Percentiles rank a stretch among this genome's conserved stretches.
phyloP scores from a whole-genome alignment of 495 filamentous ascomycete genomes.

The Neurospora discreta region DNA sequence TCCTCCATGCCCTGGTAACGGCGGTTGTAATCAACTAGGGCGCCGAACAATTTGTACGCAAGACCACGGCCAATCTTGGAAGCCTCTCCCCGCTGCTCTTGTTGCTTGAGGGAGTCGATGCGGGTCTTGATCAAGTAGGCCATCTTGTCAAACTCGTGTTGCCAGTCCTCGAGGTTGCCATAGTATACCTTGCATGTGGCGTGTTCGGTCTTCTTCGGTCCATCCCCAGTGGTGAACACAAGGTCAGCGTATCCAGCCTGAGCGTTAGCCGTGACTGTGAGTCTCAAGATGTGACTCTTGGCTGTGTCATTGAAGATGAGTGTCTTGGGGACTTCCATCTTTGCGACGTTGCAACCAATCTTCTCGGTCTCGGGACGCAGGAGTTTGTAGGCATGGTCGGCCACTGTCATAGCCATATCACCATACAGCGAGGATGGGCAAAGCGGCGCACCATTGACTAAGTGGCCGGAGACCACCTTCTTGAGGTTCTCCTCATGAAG shows the following conservation, averaged over 20 bases:
- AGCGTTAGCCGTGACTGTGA: slow-evolving; percentile 31
- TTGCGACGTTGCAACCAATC: slow-evolving; percentile 47
- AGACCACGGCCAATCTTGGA: slow-evolving; percentile 56
- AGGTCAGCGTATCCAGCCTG: slow-evolving; percentile 26
- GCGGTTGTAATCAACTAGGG: slow-evolving; percentile 57
- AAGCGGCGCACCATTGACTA: slow-evolving; percentile 51
- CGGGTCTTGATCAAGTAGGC: slow-evolving; percentile 45
- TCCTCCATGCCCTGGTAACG: slow-evolving; percentile 66
- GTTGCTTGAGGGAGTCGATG: slow-evolving; percentile 39
- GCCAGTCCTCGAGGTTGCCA: slow-evolving; percentile 34
- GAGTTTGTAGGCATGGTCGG: slow-evolving; percentile 54
- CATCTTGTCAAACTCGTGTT: slow-evolving; percentile 42
- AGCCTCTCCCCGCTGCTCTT: slow-evolving; percentile 38
- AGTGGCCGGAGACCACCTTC: slow-evolving; percentile 55
- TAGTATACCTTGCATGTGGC: slow-evolving; percentile 41
- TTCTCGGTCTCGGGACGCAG: slow-evolving; percentile 41
- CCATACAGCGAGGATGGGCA: slow-evolving; percentile 55
- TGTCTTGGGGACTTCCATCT: slow-evolving; percentile 60
- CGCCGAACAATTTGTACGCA: slow-evolving; percentile 65
- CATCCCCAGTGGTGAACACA: slow-evolving; percentile 32
- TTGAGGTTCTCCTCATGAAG: slow-evolving; percentile 49
- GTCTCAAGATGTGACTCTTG: slow-evolving; percentile 38
- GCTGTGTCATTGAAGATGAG: slow-evolving; percentile 50
- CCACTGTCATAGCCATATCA: slow-evolving; percentile 67
- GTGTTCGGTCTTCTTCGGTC: slow-evolving; percentile 33